Base-by-base conservation (phyloP, 768 basidiomycete species). In the Rhizopogon vulgaris region DNA sequence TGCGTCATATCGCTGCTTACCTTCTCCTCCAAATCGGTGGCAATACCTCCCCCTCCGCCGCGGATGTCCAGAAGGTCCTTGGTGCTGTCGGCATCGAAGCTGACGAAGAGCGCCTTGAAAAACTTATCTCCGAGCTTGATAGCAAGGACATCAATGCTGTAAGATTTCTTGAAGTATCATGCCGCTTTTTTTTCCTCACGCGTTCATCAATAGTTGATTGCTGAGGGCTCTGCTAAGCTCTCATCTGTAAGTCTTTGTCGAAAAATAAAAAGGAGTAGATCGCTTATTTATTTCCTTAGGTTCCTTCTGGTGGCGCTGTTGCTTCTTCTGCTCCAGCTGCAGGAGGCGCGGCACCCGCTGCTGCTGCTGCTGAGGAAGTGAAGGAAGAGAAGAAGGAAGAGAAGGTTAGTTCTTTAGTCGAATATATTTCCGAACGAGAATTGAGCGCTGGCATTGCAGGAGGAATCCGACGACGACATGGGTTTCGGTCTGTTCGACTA, bases 401-500 rank as follows among this genome's bases (percentile, higher is more conserved):
- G 71, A 89, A 91, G 84, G 88, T 83, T 32, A 28, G 79, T 74
- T 12, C 24, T 25, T 41, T 38, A 4, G 41, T 55, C 36, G 36
- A 39, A 9, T 0, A 3, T 43, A 14, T 46, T 24, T 42, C 52
- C 3, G 47, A 32, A 4, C 12, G 17, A 32, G 48, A 54, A 38
- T 58, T 52, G 2, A 37, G 49, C 38, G 41, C 27, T 39, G 32
- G 25, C 17, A 27, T 36, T 56, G 51, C 67, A 92, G 87, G 88
- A 91, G 74, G 91, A 94, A 70, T 91, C 89, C 51, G 93, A 95
- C 79, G 94, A 96, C 63, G 94, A 96, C 75, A 96, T 96, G 93
- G 93, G 94, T 78, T 97, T 97, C 73, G 94, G 94, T 77, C 82
- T 96, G 58, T 96, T 96, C 79, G 94, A 96, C 78, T 96, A 85